Evolutionary conservation across 192 early-diverging fungal species (phyloP), one percentile per base, ranked within the genome.

Genomic region (Dimargaris cristalligena): DNA sequence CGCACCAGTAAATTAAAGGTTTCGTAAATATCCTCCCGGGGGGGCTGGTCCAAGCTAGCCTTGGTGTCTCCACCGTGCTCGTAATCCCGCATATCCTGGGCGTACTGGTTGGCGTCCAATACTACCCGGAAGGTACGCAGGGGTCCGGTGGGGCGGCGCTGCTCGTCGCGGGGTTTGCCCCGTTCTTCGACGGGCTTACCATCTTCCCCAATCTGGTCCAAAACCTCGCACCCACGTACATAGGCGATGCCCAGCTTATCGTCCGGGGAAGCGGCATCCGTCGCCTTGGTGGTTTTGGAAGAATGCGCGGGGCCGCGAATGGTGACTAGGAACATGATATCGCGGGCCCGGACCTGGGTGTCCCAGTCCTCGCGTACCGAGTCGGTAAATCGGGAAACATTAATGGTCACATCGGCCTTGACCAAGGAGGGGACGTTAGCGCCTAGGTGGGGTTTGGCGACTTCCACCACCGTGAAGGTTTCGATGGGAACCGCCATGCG

Each of bases 1-100:
- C 97, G 81, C 59, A 99, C 63, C n/a, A 95, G 72, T 23, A 97
- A 74, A 67, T 94, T 97, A 60, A 97, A 91, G 10, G 78, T 77
- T 23, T 73, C 74, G 63, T 97, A 89, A 0, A 91, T 74, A 66
- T 85, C 83, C 22, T 76, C 75, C 0, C 62, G 56, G n/a, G 77
- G 72, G 33, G 8, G 20, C 16, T 3, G 18, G n/a, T 70, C 74
- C 18, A 62, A 59, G 45, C 69, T 25, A 1, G 13, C 32, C 11
- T 54, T 20, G 25, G 0, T 1, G 9, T 33, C 11, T 14, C 33
- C 18, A 1, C 25, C 25, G 60, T 73, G 65, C 34, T 11, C 4
- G 20, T 51, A 58, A 34, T 47, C 6, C 22, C n/a, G 20, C 0
- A 34, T 48, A 10, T 62, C 26, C 34, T 49, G 63, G 65, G 66